Conservation (phyloP, 2,329 filamentous ascomycete species). For the Cladosporium velox region DNA sequence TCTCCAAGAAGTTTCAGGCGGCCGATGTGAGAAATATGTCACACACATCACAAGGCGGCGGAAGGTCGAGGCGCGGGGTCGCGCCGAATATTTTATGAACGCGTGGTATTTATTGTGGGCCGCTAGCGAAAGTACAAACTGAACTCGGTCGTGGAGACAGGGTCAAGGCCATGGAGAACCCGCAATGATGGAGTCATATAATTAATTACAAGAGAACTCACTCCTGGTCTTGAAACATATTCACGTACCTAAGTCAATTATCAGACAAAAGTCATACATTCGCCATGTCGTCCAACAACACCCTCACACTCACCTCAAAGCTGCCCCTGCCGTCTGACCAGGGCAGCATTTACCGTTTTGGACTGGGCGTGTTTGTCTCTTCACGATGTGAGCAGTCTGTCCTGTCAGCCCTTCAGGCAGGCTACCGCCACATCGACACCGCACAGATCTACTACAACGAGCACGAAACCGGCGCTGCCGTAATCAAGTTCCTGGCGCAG, state of each 20-base stretch:
- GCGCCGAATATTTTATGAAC: background rate
- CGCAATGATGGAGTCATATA: conserved; percentile 7
- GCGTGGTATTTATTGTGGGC: conserved; percentile 10
- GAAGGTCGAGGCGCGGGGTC: conserved; percentile 12
- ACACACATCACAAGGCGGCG: background rate
- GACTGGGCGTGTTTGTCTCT: conserved; percentile 69
- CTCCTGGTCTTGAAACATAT: background rate
- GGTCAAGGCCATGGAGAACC: background rate
- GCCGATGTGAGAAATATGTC: background rate
- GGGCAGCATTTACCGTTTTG: conserved; percentile 61
- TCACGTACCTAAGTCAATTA: background rate
- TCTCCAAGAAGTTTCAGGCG: background rate
- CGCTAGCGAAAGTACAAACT: conserved; percentile 10
- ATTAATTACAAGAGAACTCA: background rate
- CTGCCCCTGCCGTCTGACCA: conserved; percentile 52
- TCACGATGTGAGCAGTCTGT: conserved; percentile 52
- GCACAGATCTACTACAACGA: conserved; percentile 71
- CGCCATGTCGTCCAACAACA: conserved; percentile 7
- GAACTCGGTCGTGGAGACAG: conserved; percentile 3
- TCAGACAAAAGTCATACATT: background rate
- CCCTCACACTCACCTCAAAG: conserved; percentile 44
- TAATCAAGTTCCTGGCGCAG: conserved; percentile 57
- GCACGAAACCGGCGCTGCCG: conserved; percentile 26
- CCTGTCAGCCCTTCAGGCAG: conserved; percentile 47
- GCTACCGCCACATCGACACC: conserved; percentile 64